These are phyloP conservation scores for Xylaria bambusicola DNA, from an alignment of 495 filamentous ascomycete species.

Conservation along the genomic window DNA sequence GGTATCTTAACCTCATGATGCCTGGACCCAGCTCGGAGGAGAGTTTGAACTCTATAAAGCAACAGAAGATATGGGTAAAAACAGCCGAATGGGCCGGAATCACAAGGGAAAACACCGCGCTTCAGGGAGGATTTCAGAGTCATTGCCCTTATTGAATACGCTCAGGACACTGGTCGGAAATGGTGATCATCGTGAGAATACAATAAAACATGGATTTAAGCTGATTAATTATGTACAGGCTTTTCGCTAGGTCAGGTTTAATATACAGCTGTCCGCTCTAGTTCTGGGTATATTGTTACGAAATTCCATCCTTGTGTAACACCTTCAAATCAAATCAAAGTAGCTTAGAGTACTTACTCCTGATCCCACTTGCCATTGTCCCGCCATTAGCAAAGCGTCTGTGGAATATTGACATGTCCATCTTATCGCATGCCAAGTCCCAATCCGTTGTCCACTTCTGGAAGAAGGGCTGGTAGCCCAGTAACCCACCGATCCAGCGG, in stretches of 20 bases:
- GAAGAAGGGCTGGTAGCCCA: conserved; percentile 56
- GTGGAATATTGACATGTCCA: conserved; percentile 44
- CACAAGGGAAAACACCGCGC: conserved; percentile 23
- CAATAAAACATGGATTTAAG: too few species aligned
- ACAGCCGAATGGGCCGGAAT: conserved; percentile 46
- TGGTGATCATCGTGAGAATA: neutral
- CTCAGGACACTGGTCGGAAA: neutral
- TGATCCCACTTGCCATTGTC: neutral
- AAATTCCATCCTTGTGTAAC: too few species aligned
- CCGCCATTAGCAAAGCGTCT: conserved; percentile 31
- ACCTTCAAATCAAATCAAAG: neutral
- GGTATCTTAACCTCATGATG: conserved; percentile 42
- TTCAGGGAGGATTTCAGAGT: conserved; percentile 3
- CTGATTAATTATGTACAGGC: too few species aligned
- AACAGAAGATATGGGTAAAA: conserved; percentile 47
- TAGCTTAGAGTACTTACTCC: neutral
- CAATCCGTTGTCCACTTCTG: conserved; percentile 55
- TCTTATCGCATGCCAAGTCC: conserved; percentile 48
- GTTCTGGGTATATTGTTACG: too few species aligned
- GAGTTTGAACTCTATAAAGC: conserved; percentile 41
- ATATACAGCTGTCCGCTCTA: too few species aligned
- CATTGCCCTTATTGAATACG: neutral
- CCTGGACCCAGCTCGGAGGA: conserved; percentile 42
- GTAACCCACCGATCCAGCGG: conserved; percentile 48
- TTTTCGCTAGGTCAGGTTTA: too few species aligned